phyloP scores from a whole-genome alignment of 495 filamentous ascomycete genomes.

The Aspergillus asperescens region DNA sequence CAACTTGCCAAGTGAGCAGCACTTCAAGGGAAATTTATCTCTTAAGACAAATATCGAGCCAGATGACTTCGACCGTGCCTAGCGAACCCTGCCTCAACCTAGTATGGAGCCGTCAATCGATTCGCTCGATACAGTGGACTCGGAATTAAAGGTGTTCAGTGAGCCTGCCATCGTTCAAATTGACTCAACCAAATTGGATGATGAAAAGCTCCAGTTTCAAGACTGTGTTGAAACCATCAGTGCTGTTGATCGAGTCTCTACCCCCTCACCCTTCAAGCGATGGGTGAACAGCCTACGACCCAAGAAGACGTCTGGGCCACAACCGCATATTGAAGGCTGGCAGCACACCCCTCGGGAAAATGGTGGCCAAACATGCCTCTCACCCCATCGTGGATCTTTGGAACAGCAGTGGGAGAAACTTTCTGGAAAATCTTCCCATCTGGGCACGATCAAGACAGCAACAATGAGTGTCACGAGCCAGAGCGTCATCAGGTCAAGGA shows the following conservation, averaged over 20 bases:
- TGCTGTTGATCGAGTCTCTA: conserved; percentile 7
- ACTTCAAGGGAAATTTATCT: not conserved
- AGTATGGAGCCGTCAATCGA: not conserved
- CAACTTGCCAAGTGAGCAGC: not conserved
- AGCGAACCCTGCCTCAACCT: not conserved
- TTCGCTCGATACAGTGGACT: conserved; percentile 1
- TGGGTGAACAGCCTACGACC: conserved; percentile 53
- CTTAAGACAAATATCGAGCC: not conserved
- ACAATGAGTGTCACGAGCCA: conserved; percentile 65
- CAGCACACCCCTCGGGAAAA: conserved; percentile 34
- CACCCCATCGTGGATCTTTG: conserved; percentile 19
- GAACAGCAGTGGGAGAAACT: conserved; percentile 50
- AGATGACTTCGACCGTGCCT: not conserved
- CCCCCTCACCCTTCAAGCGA: conserved; percentile 40
- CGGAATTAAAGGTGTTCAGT: conserved; percentile 12
- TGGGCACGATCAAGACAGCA: conserved; percentile 71
- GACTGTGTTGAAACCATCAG: not conserved
- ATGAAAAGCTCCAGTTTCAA: conserved; percentile 4
- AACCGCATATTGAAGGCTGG: conserved; percentile 39
- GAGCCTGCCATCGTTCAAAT: not conserved
- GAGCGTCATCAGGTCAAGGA: conserved; percentile 58
- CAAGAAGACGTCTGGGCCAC: conserved; percentile 30
- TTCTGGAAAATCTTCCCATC: conserved; percentile 69
- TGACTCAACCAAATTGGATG: conserved; percentile 1
- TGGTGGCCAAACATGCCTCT: conserved; percentile 16